phyloP scores from a whole-genome alignment of 1,284 basidiomycete genomes.

The Taiwanofungus camphoratus region DNA sequence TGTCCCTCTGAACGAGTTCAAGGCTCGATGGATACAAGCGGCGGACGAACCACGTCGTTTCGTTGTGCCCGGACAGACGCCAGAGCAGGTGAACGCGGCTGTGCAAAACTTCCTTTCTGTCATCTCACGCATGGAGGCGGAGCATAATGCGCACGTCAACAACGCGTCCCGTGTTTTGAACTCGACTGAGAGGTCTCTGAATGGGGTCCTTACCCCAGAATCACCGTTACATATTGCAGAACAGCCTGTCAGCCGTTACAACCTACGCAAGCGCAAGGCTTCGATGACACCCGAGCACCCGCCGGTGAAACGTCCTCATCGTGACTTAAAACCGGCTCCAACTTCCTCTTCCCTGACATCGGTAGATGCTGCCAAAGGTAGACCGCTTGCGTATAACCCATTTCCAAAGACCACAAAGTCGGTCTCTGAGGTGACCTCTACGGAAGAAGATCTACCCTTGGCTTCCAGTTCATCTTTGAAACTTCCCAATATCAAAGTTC shows the following conservation, averaged over 20 bases:
- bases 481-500: conserved; percentile 17
- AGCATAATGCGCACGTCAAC: background rate
- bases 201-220: no score
- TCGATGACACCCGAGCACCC: background rate
- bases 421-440: background rate
- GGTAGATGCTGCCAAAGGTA: no score
- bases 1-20: conserved; percentile 27
- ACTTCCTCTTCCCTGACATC: no score
- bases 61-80: conserved; percentile 33
- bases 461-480: conserved; percentile 1
- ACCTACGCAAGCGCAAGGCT: conserved; percentile 6
- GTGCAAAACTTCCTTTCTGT: conserved; percentile 17
- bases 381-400: background rate
- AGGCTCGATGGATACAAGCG: conserved; percentile 29
- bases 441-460: conserved; percentile 5
- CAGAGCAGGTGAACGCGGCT: conserved; percentile 20
- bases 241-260: background rate
- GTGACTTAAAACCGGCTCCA: no score
- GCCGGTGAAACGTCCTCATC: background rate
- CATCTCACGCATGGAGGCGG: conserved; percentile 9
- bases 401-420: background rate
- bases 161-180: no score
- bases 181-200: background rate
- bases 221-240: no score
- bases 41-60: conserved; percentile 27